Evolutionary conservation across 148 eudicot genomes (phyloP).

Genomic region (Selenicereus undatus): DNA sequence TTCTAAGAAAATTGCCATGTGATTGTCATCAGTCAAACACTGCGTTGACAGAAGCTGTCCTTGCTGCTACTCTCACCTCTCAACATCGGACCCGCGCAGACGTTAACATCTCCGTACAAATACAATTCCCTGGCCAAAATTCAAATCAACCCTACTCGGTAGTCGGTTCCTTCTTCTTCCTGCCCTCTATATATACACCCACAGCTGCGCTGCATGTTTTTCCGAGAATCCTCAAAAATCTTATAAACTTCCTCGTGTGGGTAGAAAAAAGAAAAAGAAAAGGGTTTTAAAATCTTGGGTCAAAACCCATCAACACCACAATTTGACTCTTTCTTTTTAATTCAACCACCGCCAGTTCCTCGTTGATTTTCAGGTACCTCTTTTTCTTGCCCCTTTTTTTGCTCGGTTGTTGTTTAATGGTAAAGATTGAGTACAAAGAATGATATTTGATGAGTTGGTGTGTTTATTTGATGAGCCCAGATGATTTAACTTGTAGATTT

Average conservation of each 20-base stretch:
- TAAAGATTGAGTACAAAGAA: background rate
- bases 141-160: background rate
- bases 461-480: conserved; percentile 5
- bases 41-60: background rate
- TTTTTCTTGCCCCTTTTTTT: background rate
- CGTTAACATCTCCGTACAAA: background rate
- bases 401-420: background rate
- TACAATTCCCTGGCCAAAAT: background rate
- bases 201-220: background rate
- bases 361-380: conserved; percentile 25
- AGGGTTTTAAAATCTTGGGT: background rate
- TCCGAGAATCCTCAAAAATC: conserved; percentile 16
- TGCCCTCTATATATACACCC: conserved; percentile 18
- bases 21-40: conserved; percentile 20
- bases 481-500: background rate
- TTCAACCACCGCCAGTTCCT: background rate
- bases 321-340: background rate
- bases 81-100: background rate
- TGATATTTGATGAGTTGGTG: too few species aligned
- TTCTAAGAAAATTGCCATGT: too few species aligned
- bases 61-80: background rate
- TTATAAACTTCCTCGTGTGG: background rate
- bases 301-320: conserved; percentile 21
- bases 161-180: background rate
- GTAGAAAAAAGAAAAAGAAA: too few species aligned